phyloP scores from a whole-genome alignment of 306 rosid species.

The Gleditsia sinensis region DNA sequence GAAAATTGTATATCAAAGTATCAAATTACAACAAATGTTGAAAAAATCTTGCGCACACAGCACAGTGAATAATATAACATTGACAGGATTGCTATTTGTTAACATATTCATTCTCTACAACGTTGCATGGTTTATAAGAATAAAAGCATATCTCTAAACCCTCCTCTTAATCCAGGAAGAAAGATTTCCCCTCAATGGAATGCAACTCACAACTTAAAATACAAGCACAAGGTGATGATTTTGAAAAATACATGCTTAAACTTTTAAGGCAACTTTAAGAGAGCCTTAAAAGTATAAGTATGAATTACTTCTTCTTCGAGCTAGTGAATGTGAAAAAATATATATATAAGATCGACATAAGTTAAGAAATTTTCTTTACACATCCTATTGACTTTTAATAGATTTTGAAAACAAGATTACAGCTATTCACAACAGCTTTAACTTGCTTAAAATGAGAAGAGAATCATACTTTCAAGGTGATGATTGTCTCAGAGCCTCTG shows the following conservation, averaged over 20 bases:
- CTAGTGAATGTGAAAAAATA: background rate
- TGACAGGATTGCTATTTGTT: background rate
- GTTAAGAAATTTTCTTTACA: constrained; percentile 12
- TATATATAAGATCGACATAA: background rate
- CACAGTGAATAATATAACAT: background rate
- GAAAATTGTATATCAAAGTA: background rate
- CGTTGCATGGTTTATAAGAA: background rate
- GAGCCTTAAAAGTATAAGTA: background rate
- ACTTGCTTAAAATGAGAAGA: constrained; percentile 3
- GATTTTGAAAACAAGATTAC: constrained; percentile 11
- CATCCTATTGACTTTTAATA: constrained; percentile 12
- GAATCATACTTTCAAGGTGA: constrained; percentile 31
- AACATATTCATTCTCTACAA: background rate
- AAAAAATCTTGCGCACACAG: background rate
- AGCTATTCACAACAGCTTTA: constrained; percentile 32
- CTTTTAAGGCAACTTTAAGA: too few species aligned
- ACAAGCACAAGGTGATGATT: background rate
- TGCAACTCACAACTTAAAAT: background rate
- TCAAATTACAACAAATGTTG: background rate
- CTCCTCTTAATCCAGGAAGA: background rate
- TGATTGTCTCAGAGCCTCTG: constrained; percentile 33
- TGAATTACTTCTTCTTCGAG: background rate
- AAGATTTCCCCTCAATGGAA: background rate
- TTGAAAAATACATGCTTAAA: too few species aligned
- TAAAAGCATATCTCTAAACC: background rate